Evolutionary conservation across 768 basidiomycete species (phyloP).

Genomic region (Tricholomella constricta): DNA sequence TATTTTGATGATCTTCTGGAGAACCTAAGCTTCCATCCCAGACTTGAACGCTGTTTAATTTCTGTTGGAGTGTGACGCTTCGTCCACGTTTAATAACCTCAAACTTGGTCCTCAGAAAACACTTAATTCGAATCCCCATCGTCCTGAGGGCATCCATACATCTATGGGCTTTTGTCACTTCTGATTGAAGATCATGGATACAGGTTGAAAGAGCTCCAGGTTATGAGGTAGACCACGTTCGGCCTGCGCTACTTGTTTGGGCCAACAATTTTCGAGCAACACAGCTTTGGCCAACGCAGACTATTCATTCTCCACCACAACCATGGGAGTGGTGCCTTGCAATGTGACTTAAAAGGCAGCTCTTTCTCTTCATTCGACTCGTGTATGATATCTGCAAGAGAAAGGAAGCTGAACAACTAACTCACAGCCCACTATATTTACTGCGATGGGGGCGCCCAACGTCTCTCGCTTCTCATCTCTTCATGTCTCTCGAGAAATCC

Average conservation of each 20-base stretch:
- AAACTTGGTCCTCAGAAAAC: background rate
- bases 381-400: background rate
- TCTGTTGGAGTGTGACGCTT: background rate
- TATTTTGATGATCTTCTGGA: background rate
- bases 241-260: too few species aligned
- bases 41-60: background rate
- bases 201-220: too few species aligned
- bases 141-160: too few species aligned
- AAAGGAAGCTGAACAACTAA: background rate
- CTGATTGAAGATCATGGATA: too few species aligned
- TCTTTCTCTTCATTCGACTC: background rate
- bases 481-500: constrained; percentile 28
- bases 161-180: too few species aligned
- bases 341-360: background rate
- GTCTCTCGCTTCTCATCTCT: background rate
- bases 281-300: too few species aligned
- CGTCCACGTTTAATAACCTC: background rate
- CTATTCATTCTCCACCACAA: background rate
- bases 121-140: background rate
- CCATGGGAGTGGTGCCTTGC: background rate
- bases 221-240: too few species aligned
- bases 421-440: background rate
- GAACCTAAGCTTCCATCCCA: too few species aligned
- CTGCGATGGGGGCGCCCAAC: background rate
- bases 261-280: too few species aligned